Conservation (phyloP, 345 rosid species). For the Camelina hispida region DNA sequence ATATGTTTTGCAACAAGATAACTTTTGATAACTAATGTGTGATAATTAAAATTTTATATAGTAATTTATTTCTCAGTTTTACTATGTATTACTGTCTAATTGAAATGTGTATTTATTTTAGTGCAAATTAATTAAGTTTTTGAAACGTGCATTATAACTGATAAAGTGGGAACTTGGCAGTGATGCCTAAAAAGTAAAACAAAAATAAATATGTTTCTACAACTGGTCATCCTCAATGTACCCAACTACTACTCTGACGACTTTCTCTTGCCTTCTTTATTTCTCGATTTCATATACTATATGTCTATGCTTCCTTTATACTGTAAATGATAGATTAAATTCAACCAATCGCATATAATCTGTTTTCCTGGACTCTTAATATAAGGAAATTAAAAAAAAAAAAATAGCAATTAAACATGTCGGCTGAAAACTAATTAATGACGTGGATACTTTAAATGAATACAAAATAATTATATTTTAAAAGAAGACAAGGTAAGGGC, state of each 20-base stretch:
- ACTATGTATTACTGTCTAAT: background rate
- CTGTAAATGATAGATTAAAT: background rate
- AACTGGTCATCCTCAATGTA: constrained; percentile 36
- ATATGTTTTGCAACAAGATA: background rate
- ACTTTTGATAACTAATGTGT: background rate
- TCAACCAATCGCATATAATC: background rate
- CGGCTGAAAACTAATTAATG: background rate
- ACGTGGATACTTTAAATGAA: background rate
- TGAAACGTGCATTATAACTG: constrained; percentile 15
- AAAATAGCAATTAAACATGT: too few species aligned
- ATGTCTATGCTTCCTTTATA: background rate
- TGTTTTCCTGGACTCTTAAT: background rate
- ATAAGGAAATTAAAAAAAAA: background rate
- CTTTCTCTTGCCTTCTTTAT: constrained; percentile 19
- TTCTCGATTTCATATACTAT: background rate
- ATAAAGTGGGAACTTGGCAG: constrained; percentile 27
- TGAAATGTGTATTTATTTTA: background rate
- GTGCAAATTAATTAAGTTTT: background rate
- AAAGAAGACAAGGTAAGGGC: background rate
- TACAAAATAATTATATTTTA: background rate
- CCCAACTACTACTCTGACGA: constrained; percentile 38
- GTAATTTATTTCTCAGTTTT: background rate
- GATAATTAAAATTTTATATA: background rate
- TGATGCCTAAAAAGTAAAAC: constrained; percentile 29
- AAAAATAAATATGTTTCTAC: constrained; percentile 22